A percentile compares a stretch with the other conserved stretches of the same genome.
phyloP scores from a whole-genome alignment of 164 flowering plant genomes.

The Vitis cinerea region DNA sequence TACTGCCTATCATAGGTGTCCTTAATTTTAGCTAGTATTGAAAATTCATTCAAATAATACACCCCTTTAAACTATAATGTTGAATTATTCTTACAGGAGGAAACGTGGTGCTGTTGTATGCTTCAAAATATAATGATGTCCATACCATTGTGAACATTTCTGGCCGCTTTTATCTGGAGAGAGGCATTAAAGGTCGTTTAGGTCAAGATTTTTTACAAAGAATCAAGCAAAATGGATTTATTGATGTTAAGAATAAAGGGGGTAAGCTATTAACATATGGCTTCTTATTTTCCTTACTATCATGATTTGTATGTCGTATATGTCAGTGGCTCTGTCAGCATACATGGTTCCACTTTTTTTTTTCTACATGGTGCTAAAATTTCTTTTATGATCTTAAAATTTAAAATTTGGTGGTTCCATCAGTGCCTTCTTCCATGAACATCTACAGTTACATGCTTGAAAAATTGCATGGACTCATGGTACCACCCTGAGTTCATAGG shows the following conservation, averaged over 20 bases:
- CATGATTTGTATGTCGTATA: too few relatives aligned
- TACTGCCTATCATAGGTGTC: too few relatives aligned
- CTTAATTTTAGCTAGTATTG: background rate
- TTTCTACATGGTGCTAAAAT: background rate
- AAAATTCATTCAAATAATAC: background rate
- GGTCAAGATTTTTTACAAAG: conserved; percentile 52
- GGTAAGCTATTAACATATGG: conserved; percentile 35
- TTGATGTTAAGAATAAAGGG: conserved; percentile 53
- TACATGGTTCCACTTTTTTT: background rate
- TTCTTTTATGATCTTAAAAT: background rate
- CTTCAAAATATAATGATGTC: conserved; percentile 56
- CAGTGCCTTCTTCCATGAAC: background rate
- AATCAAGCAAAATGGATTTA: conserved; percentile 56
- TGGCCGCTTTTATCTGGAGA: conserved; percentile 61
- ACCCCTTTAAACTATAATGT: background rate
- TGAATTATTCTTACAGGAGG: conserved; percentile 49
- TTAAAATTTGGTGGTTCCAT: background rate
- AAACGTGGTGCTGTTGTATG: conserved; percentile 68
- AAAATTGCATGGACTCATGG: background rate
- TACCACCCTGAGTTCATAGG: background rate
- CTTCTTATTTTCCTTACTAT: background rate
- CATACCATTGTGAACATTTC: conserved; percentile 49
- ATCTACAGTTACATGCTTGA: too few relatives aligned
- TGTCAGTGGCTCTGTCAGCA: too few relatives aligned
- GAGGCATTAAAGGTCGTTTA: conserved; percentile 66